Conservation (phyloP, 2,329 filamentous ascomycete genomes). For the Aspergillus fructus region DNA sequence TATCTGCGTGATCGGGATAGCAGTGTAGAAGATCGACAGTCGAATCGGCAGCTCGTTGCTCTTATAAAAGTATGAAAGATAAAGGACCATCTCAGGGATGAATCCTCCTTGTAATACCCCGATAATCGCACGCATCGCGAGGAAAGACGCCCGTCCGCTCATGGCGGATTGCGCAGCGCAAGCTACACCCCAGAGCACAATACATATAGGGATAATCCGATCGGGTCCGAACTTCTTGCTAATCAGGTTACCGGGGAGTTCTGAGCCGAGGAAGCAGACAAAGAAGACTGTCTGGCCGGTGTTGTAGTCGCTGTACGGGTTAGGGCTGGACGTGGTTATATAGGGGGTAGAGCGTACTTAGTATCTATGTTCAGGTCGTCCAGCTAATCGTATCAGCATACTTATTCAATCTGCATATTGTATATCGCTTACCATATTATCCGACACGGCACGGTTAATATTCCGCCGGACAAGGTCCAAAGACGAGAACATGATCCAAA, state of each 20-base stretch:
- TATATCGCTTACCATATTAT: slow-evolving; percentile 40
- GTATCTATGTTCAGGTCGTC: slow-evolving; percentile 20
- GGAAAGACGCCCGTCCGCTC: slow-evolving; percentile 1
- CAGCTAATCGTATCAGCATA: neutral
- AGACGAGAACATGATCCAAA: slow-evolving; percentile 59
- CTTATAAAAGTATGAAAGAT: slow-evolving; percentile 64
- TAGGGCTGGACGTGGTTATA: neutral
- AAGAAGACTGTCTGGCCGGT: slow-evolving; percentile 11
- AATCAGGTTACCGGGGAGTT: slow-evolving; percentile 8
- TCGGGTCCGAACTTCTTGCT: slow-evolving; percentile 12
- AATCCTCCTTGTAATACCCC: slow-evolving; percentile 25
- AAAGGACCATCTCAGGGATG: slow-evolving; percentile 55
- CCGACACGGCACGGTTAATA: slow-evolving; percentile 55
- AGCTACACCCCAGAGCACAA: slow-evolving; percentile 19
- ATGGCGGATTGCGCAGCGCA: slow-evolving; percentile 42
- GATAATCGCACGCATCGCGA: slow-evolving; percentile 6
- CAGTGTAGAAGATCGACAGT: slow-evolving; percentile 60
- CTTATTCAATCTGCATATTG: neutral
- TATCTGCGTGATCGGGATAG: slow-evolving; percentile 43
- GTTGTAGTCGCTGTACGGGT: slow-evolving; percentile 21
- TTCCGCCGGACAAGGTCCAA: slow-evolving; percentile 61
- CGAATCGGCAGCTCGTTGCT: slow-evolving; percentile 60
- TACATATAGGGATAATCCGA: slow-evolving; percentile 5
- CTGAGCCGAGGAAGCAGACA: slow-evolving; percentile 8
- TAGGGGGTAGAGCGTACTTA: neutral